A percentile compares a stretch with the other conserved stretches of the same genome.
phyloP scores from a whole-genome alignment of 2,329 filamentous ascomycete species.

The Calonectria crousiana region DNA sequence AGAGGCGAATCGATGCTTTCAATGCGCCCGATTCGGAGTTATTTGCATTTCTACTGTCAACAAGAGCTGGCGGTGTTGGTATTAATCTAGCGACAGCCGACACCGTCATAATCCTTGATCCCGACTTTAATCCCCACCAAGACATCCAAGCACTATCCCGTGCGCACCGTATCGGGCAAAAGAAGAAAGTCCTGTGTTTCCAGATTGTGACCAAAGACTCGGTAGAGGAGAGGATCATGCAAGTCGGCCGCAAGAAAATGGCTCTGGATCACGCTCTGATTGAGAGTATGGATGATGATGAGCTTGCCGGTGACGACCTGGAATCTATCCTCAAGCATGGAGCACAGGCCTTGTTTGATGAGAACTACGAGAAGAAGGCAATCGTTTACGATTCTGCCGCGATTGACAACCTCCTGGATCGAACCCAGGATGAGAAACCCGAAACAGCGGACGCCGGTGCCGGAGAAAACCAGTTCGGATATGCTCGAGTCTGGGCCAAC shows the following conservation, averaged over 20 bases:
- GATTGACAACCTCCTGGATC: constrained; percentile 92
- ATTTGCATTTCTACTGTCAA: constrained; percentile 94
- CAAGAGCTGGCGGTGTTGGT: constrained; percentile 93
- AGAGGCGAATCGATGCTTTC: constrained; percentile 93
- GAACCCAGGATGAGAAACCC: constrained; percentile 82
- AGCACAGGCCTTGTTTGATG: constrained; percentile 86
- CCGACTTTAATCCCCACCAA: constrained; percentile 98
- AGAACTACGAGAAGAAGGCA: constrained; percentile 76
- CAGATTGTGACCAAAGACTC: constrained; percentile 91
- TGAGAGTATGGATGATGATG: constrained; percentile 88
- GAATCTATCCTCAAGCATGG: constrained; percentile 91
- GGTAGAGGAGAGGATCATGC: constrained; percentile 95
- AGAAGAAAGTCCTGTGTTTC: constrained; percentile 95
- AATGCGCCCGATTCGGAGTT: constrained; percentile 86
- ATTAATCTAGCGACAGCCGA: constrained; percentile 98
- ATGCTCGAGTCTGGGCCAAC: constrained; percentile 93
- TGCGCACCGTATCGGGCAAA: constrained; percentile 95
- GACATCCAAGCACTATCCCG: constrained; percentile 96
- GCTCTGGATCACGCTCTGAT: constrained; percentile 95
- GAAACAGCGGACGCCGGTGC: constrained; percentile 71
- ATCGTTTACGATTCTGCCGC: constrained; percentile 85
- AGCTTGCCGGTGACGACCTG: constrained; percentile 82
- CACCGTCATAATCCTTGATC: constrained; percentile 97
- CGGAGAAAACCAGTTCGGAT: constrained; percentile 86
- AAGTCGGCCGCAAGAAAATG: constrained; percentile 96